Percentiles rank a stretch among this genome's conserved stretches.
Evolutionary conservation across 768 basidiomycete species (phyloP).

Genomic region (Leccinellum luteum): DNA sequence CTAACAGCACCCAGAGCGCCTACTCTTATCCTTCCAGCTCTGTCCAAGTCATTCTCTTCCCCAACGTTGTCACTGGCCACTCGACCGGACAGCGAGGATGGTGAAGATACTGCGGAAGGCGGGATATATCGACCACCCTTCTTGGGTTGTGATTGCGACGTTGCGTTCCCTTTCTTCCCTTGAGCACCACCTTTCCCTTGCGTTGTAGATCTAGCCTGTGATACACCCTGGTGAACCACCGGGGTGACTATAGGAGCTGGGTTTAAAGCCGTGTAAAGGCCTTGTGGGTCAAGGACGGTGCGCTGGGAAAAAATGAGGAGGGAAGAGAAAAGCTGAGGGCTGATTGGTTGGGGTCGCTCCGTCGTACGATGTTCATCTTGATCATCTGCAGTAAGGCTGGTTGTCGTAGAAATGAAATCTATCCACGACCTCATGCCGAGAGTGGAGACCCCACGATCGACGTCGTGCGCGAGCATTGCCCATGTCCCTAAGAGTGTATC

Average conservation of each 20-base stretch:
- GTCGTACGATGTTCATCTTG: not conserved
- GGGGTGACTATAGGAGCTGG: conserved; percentile 49
- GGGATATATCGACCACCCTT: conserved; percentile 32
- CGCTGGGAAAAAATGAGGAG: conserved; percentile 53
- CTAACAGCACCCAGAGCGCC: conserved; percentile 63
- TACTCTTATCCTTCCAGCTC: conserved; percentile 65
- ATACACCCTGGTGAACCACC: not conserved
- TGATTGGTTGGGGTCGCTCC: conserved; percentile 19
- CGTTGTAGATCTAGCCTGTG: not conserved
- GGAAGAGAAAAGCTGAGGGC: conserved; percentile 29
- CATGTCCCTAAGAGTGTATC: conserved; percentile 69
- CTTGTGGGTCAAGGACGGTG: conserved; percentile 58
- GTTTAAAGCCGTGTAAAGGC: conserved; percentile 58
- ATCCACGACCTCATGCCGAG: conserved; percentile 57
- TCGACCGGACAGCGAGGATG: conserved; percentile 18
- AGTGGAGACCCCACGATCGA: conserved; percentile 59
- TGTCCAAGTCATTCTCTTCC: conserved; percentile 70
- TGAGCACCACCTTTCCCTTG: conserved; percentile 8
- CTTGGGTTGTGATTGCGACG: conserved; percentile 29
- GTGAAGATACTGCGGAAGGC: conserved; percentile 32
- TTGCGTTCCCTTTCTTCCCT: conserved; percentile 18
- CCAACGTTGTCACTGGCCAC: conserved; percentile 32
- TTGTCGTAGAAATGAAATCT: conserved; percentile 24
- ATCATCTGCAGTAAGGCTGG: conserved; percentile 4
- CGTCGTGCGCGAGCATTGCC: conserved; percentile 68